Conservation (phyloP, 495 filamentous ascomycete genomes). For the Neurospora tetrasperma region DNA sequence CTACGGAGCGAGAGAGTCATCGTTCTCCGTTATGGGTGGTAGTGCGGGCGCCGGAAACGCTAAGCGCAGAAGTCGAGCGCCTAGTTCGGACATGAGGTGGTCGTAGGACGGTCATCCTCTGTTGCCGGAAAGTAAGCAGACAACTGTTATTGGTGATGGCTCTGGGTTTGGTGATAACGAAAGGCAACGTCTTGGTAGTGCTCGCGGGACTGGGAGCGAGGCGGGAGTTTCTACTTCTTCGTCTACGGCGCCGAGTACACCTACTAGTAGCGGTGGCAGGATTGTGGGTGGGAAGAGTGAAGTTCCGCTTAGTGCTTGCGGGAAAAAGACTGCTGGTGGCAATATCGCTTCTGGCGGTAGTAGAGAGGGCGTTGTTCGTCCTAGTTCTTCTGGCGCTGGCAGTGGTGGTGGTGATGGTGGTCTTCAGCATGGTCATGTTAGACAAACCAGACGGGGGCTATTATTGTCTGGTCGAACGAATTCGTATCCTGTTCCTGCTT, state of each 20-base stretch:
- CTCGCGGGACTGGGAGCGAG: background rate
- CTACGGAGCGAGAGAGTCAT: background rate
- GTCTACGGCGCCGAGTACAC: background rate
- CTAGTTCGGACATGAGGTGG: conserved; percentile 24
- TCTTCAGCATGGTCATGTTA: background rate
- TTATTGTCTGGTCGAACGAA: background rate
- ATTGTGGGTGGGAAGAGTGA: background rate
- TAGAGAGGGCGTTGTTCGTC: background rate
- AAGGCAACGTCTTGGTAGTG: background rate
- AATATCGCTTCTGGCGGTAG: background rate
- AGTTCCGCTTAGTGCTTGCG: background rate
- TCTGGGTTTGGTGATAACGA: background rate
- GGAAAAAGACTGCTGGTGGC: background rate
- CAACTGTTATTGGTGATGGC: background rate
- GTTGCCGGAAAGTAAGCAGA: background rate
- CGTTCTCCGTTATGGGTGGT: conserved; percentile 1
- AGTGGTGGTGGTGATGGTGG: background rate
- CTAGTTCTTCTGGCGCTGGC: background rate
- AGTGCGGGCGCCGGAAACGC: conserved; percentile 8
- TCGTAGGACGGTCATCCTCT: conserved; percentile 15
- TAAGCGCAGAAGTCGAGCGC: conserved; percentile 15
- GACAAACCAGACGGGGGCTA: background rate
- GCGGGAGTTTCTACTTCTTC: background rate
- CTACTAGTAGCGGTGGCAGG: background rate
- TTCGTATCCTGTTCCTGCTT: background rate